Conservation (phyloP, 441 rosid species). For the Pelargonium cotyledonis region DNA sequence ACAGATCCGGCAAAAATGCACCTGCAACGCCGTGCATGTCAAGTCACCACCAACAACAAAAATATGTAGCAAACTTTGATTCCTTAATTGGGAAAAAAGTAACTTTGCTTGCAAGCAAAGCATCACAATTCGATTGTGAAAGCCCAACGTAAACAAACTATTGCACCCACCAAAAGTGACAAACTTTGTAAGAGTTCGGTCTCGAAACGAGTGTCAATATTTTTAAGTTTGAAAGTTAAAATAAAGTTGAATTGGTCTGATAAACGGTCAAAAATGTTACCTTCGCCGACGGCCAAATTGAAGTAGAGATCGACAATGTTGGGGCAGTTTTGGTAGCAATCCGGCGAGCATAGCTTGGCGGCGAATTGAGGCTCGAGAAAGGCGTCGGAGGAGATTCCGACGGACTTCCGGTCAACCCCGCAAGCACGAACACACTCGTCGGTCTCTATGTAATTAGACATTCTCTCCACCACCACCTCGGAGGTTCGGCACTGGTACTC, state of each 20-base stretch:
- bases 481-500: slow-evolving; percentile 82
- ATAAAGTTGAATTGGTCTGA: too few relatives aligned
- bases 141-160: too few relatives aligned
- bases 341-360: slow-evolving; percentile 69
- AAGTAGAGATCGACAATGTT: slow-evolving; percentile 89
- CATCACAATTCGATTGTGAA: too few relatives aligned
- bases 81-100: too few relatives aligned
- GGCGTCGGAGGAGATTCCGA: slow-evolving; percentile 87
- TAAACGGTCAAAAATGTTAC: slow-evolving; percentile 24
- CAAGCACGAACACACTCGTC: slow-evolving; percentile 72
- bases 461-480: slow-evolving; percentile 63
- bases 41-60: not conserved
- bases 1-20: not conserved
- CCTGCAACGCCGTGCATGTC: not conserved
- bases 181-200: too few relatives aligned
- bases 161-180: too few relatives aligned
- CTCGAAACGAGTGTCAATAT: too few relatives aligned
- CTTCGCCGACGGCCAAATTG: slow-evolving; percentile 94
- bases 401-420: slow-evolving; percentile 68
- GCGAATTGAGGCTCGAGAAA: slow-evolving; percentile 74
- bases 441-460: slow-evolving; percentile 64
- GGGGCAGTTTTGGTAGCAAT: slow-evolving; percentile 67
- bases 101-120: too few relatives aligned
- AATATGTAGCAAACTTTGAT: too few relatives aligned
- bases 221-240: too few relatives aligned